These are phyloP conservation scores for Cardamine chenopodiifolia DNA, from an alignment of 345 rosid species.

Conservation along the genomic window DNA sequence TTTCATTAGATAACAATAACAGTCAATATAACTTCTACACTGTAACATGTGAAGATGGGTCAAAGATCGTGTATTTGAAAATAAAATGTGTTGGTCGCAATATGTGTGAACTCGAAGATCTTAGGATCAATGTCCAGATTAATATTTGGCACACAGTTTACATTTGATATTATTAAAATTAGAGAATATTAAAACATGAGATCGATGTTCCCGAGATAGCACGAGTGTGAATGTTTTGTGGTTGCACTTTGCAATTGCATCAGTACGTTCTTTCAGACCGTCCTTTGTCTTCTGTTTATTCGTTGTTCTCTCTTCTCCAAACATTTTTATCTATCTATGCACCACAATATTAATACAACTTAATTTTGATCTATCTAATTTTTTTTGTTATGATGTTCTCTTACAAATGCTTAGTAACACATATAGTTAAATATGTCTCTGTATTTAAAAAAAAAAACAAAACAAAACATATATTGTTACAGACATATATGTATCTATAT, in stretches of 20 bases:
- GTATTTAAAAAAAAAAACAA: no score
- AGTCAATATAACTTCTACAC: background rate
- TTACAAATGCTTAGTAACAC: background rate
- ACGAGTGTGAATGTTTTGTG: slow-evolving; percentile 43
- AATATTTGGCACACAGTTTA: slow-evolving; percentile 11
- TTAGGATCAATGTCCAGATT: slow-evolving; percentile 13
- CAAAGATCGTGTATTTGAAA: slow-evolving; percentile 38
- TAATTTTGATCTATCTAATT: background rate
- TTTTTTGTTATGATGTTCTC: background rate
- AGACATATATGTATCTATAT: background rate
- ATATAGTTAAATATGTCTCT: no score
- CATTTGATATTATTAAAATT: slow-evolving; percentile 6
- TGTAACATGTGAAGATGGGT: slow-evolving; percentile 24
- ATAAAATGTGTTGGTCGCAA: slow-evolving; percentile 20
- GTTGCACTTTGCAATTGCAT: slow-evolving; percentile 41
- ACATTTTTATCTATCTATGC: slow-evolving; percentile 40
- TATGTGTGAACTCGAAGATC: slow-evolving; percentile 35
- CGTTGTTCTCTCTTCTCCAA: slow-evolving; percentile 40
- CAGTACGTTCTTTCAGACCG: slow-evolving; percentile 36
- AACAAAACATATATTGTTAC: no score
- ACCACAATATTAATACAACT: slow-evolving; percentile 25
- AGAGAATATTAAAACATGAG: slow-evolving; percentile 32
- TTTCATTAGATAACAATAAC: background rate
- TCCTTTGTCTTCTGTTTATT: slow-evolving; percentile 41
- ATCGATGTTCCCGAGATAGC: slow-evolving; percentile 34